Evolutionary conservation across 2,329 filamentous ascomycete genomes (phyloP), one percentile per base, ranked within the genome.

Genomic region (Cladobotryum mycophilum): DNA sequence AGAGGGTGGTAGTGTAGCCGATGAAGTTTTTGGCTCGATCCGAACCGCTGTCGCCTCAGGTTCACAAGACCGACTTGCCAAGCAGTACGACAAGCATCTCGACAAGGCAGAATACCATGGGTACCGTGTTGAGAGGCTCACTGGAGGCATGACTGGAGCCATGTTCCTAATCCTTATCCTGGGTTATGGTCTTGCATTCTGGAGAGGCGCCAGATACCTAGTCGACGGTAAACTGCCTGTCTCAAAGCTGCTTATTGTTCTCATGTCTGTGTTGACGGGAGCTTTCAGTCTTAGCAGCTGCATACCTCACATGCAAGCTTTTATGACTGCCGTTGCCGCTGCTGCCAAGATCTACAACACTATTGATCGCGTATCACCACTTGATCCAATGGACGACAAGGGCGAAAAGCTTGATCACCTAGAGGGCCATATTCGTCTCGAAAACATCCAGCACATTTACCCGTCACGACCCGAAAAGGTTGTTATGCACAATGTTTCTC

Each of bases 21-120:
- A 97, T 64, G 93, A 97, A 70, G 92, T 96, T 49, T 80, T 99
- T 61, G 91, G 88, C 67, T 96, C 90, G 1, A 86, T 97, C 58
- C 85, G 93, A 56, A 96, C 95, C 63, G 88, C 92, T 7, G 84
- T 89, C 7, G 92, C 93, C 33, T 99, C 96, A 62, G 89, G 89
- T 41, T 96, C 91, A 0, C 91, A 97, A 67, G 87, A 92, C 51
- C 89, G 92, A 56, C 79, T 97, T 14, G 89, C 91, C 11, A 79
- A 79, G 55, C 86, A 92, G 66, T 97, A 97, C 64, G 88, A 95
- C 60, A 66, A 63, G 2, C 87, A 95, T 65, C 74, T 97, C 25
- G 69, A 70, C 41, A 76, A 80, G 48, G 91, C 90, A 14, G 85
- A 92, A 64, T 79, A 75, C 58, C 89, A 79, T 64, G 92, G 91